Evolutionary conservation across 2,329 filamentous ascomycete genomes (phyloP), one percentile per base, ranked within the genome.

Genomic region (Salinomyces thailandicus): DNA sequence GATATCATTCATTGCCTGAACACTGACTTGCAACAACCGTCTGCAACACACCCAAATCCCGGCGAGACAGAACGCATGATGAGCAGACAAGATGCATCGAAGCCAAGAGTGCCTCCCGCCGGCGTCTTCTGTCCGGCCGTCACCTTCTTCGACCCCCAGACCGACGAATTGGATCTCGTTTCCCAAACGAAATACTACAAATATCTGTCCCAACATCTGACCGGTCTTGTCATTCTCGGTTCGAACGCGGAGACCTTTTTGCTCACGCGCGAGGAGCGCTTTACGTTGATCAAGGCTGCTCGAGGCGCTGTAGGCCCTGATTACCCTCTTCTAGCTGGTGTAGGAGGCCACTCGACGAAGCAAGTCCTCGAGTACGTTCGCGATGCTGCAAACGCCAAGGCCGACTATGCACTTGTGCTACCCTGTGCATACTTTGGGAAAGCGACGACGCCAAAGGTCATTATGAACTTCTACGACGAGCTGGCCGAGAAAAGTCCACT

Each of bases 401-500:
- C 63, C 9, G 53, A 67, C 43, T 65, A 61, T 31, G 63, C 53
- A 0, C 52, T 68, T 3, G 50, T 68, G 4, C 47, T 68, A 5
- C 65, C 65, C 5, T 62, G 63, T 9, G 61, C 55, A 2, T 68
- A 68, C 46, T 67, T 67, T 37, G 64, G 63, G 26, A 58, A 59
- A 31, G 59, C 59, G 6, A 66, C 63, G 5, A 64, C 61, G 0
- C 51, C 57, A 4, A 46, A 46, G 30, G 63, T 67, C 3, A 54
- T 69, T 5, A 51, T 56, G 42, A 51, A 46, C 5, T 68, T 67
- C 42, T 68, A 61, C 46, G 50, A 59, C 36, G 57, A 64, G 22
- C 58, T 81, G 3, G 79, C 79, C 2, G 64, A 69, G 33, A 68
- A 67, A 2, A 75, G 69, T 13, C 68, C 72, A 0, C 53, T 84